phyloP scores from a whole-genome alignment of 139 green algal genomes.

The Gonium pectorale region DNA sequence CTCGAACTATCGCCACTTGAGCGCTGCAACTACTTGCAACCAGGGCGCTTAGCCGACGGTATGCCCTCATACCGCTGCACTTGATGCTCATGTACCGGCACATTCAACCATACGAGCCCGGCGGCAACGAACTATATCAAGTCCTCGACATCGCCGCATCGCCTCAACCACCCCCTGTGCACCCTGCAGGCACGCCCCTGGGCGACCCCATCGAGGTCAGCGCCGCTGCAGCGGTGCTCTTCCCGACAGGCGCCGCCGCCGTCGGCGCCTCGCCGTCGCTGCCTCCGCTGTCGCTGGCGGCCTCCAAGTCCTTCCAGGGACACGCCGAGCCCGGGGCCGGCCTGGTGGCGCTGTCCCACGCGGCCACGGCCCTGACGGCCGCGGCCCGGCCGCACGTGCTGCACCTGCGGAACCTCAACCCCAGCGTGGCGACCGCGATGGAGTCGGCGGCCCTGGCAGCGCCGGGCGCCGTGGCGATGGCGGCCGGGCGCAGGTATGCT shows the following conservation, averaged over 20 bases:
- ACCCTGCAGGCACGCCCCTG: slow-evolving; percentile 69
- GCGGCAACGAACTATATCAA: too few relatives aligned
- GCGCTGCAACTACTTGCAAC: too few relatives aligned
- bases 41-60: too few relatives aligned
- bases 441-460: not conserved
- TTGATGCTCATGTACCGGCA: too few relatives aligned
- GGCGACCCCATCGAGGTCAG: slow-evolving; percentile 85
- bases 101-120: too few relatives aligned
- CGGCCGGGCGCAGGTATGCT: not conserved
- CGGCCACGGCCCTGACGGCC: slow-evolving; percentile 26
- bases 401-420: slow-evolving; percentile 75
- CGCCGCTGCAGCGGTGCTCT: slow-evolving; percentile 24
- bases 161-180: too few relatives aligned
- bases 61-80: too few relatives aligned
- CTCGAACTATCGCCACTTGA: too few relatives aligned
- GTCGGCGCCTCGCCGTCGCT: slow-evolving; percentile 20
- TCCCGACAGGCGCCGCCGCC: slow-evolving; percentile 8
- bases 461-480: not conserved
- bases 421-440: slow-evolving; percentile 29
- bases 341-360: slow-evolving; percentile 68
- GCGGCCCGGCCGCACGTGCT: slow-evolving; percentile 56
- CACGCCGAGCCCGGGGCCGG: slow-evolving; percentile 85
- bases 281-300: not conserved
- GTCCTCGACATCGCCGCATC: too few relatives aligned
- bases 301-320: slow-evolving; percentile 57